phyloP scores from a whole-genome alignment of 2,329 filamentous ascomycete species.

The Neoscytalidium dimidiatum region DNA sequence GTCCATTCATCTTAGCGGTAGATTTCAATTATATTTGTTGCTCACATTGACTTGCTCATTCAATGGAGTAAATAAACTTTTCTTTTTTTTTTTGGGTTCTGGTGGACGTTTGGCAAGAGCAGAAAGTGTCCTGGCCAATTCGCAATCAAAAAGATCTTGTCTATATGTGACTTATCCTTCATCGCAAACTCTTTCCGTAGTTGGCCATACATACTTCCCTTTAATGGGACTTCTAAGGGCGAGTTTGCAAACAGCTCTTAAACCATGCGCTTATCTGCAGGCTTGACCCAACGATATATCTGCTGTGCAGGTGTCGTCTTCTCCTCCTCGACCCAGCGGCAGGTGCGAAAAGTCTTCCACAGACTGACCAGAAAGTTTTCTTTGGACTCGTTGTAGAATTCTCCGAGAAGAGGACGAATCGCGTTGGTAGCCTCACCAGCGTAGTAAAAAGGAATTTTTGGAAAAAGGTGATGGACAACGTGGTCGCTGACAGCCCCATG shows the following conservation, averaged over 20 bases:
- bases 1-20: too few relatives aligned
- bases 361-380: slow-evolving; percentile 5
- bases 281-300: background rate
- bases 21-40: too few relatives aligned
- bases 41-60: too few relatives aligned
- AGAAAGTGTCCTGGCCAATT: too few relatives aligned
- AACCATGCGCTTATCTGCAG: background rate
- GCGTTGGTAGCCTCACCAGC: slow-evolving; percentile 59
- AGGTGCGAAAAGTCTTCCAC: slow-evolving; percentile 7
- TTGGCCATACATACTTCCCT: too few relatives aligned
- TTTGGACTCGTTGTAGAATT: slow-evolving; percentile 52
- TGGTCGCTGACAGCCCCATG: slow-evolving; percentile 67
- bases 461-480: slow-evolving; percentile 65
- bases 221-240: background rate
- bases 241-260: background rate
- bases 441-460: slow-evolving; percentile 63
- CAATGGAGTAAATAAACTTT: too few relatives aligned
- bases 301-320: background rate
- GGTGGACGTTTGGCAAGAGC: too few relatives aligned
- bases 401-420: slow-evolving; percentile 58
- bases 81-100: too few relatives aligned
- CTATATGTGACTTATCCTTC: too few relatives aligned
- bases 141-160: too few relatives aligned
- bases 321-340: slow-evolving; percentile 11
- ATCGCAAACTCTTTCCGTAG: too few relatives aligned